A percentile compares a stretch with the other conserved stretches of the same genome.
phyloP scores from a whole-genome alignment of 208 protist species.

The Vickermania spadyakhi region DNA sequence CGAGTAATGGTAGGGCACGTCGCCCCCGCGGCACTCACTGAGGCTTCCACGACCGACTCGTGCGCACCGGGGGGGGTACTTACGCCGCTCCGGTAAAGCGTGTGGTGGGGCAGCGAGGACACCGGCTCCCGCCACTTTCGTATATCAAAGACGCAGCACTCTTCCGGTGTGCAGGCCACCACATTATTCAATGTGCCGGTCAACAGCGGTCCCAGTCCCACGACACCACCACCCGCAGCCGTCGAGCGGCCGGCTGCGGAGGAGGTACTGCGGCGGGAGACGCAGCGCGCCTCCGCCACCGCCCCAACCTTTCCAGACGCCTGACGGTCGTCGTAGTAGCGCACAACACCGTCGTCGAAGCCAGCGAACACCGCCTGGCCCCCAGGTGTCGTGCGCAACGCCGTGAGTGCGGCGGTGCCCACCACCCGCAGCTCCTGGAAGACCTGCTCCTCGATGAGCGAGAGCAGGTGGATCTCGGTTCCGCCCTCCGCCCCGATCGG shows the following conservation, averaged over 20 bases:
- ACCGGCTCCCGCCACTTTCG: slow-evolving; percentile 50
- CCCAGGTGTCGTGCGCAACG: slow-evolving; percentile 54
- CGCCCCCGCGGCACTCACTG: not conserved
- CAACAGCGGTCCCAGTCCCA: not conserved
- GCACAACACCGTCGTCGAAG: slow-evolving; percentile 68
- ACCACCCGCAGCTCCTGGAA: slow-evolving; percentile 61
- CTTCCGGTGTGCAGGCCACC: slow-evolving; percentile 36
- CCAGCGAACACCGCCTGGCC: slow-evolving; percentile 64
- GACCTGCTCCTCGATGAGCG: slow-evolving; percentile 76
- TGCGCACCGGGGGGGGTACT: not conserved
- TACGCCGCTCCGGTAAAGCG: slow-evolving; percentile 21
- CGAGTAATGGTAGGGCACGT: slow-evolving; percentile 18
- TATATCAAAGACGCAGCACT: slow-evolving; percentile 62
- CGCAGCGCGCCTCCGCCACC: slow-evolving; percentile 40
- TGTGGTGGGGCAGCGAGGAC: slow-evolving; percentile 15
- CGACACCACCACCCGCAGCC: not conserved
- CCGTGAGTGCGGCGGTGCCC: slow-evolving; percentile 56
- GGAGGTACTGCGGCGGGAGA: not conserved
- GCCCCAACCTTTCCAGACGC: slow-evolving; percentile 60
- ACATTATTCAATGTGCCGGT: slow-evolving; percentile 22
- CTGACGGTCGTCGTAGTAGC: slow-evolving; percentile 86
- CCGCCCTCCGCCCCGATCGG: slow-evolving; percentile 49
- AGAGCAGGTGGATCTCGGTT: slow-evolving; percentile 71
- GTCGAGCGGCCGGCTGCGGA: slow-evolving; percentile 12
- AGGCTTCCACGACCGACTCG: not conserved